Percentiles rank a stretch among this genome's conserved stretches.
Evolutionary conservation across 495 filamentous ascomycete genomes (phyloP).

Genomic region (Podospora didyma): DNA sequence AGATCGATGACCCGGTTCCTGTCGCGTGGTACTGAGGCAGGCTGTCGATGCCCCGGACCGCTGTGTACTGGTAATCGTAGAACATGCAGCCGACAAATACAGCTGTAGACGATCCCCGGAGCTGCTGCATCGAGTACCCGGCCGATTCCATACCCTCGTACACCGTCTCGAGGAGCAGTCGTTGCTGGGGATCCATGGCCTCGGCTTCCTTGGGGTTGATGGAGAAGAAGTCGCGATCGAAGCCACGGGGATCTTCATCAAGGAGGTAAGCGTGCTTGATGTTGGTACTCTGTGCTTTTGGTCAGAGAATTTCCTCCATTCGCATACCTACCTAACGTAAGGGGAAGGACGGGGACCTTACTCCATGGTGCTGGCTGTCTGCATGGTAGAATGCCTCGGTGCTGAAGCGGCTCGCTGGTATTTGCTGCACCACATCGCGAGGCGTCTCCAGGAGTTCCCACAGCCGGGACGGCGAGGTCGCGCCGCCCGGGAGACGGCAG

Average conservation of each 20-base stretch:
- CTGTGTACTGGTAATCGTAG: slow-evolving; percentile 59
- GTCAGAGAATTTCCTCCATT: not conserved
- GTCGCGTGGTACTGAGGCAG: slow-evolving; percentile 25
- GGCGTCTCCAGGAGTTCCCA: slow-evolving; percentile 32
- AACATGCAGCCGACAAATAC: slow-evolving; percentile 66
- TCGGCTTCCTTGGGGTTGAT: slow-evolving; percentile 41
- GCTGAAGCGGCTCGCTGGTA: slow-evolving; percentile 59
- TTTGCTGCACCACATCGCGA: slow-evolving; percentile 4
- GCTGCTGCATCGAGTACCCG: slow-evolving; percentile 44
- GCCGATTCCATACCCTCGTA: slow-evolving; percentile 32
- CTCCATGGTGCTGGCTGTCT: slow-evolving; percentile 24
- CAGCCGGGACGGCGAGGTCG: slow-evolving; percentile 37
- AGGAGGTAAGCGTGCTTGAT: slow-evolving; percentile 63
- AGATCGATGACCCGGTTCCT: slow-evolving; percentile 22
- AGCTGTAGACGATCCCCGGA: not conserved
- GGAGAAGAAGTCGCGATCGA: slow-evolving; percentile 52
- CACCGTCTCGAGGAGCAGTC: slow-evolving; percentile 40
- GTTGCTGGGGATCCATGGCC: slow-evolving; percentile 23
- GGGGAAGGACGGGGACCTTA: slow-evolving; percentile 18
- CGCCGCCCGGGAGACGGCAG: slow-evolving; percentile 49
- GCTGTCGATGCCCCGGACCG: not conserved
- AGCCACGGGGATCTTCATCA: slow-evolving; percentile 20
- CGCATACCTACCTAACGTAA: not conserved
- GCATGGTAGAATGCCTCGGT: slow-evolving; percentile 59
- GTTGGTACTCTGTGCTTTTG: not conserved